Evolutionary conservation across 148 eudicot genomes (phyloP).

Genomic region (Arbutus unedo): DNA sequence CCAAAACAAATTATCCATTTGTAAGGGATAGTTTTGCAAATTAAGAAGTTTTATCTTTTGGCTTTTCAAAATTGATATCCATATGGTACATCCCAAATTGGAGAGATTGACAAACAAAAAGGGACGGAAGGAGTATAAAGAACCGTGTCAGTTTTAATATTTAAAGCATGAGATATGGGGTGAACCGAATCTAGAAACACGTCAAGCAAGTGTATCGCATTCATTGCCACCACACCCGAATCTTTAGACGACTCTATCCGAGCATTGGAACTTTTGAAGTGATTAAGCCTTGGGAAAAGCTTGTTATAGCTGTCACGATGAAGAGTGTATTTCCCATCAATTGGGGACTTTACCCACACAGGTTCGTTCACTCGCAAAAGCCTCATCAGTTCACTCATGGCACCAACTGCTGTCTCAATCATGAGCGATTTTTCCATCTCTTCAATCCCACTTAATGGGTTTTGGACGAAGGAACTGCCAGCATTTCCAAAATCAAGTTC

Average conservation of each 20-base stretch:
- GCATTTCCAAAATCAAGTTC: background rate
- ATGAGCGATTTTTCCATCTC: slow-evolving; percentile 5
- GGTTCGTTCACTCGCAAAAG: slow-evolving; percentile 43
- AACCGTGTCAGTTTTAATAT: background rate
- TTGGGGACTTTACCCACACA: slow-evolving; percentile 42
- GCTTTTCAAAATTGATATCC: background rate
- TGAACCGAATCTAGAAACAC: slow-evolving; percentile 42
- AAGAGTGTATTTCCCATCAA: slow-evolving; percentile 30
- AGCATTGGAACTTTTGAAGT: slow-evolving; percentile 17
- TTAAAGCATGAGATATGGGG: background rate
- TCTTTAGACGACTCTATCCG: slow-evolving; percentile 49
- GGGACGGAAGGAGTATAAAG: background rate
- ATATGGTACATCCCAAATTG: background rate
- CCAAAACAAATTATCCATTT: background rate
- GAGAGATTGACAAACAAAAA: background rate
- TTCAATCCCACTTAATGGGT: background rate
- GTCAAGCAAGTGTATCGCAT: slow-evolving; percentile 34
- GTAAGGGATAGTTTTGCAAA: background rate
- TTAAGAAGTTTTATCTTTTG: background rate
- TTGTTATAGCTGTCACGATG: slow-evolving; percentile 35
- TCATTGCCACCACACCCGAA: slow-evolving; percentile 37
- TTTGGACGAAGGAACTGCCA: background rate
- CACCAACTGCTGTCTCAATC: slow-evolving; percentile 31
- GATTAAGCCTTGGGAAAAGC: slow-evolving; percentile 18
- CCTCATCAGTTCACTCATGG: slow-evolving; percentile 45